A percentile compares a stretch with the other conserved stretches of the same genome.
Conservation (phyloP, 176 grass and related monocot species). For the Hsuehochloa calcarea region DNA sequence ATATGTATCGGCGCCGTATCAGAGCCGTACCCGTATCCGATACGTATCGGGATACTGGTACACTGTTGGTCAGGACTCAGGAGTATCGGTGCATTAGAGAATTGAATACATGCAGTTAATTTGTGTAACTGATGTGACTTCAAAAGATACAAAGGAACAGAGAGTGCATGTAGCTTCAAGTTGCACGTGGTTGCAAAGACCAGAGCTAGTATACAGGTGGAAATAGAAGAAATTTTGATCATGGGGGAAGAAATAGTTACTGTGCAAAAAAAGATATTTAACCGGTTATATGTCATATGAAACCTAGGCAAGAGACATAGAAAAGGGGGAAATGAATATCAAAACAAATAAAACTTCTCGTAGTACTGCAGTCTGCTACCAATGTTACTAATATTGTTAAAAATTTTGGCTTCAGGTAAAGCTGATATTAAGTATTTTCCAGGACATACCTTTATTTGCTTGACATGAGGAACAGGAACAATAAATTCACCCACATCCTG, state of each 20-base stretch:
- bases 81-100: too few species aligned
- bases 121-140: background rate
- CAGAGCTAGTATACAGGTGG: background rate
- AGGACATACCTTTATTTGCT: slow-evolving; percentile 83
- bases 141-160: background rate
- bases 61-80: too few species aligned
- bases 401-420: background rate
- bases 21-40: too few species aligned
- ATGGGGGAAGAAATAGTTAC: background rate
- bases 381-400: background rate
- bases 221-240: background rate
- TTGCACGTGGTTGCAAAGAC: background rate
- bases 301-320: slow-evolving; percentile 12
- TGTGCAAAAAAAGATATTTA: background rate
- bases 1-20: too few species aligned
- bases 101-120: background rate
- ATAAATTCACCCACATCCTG: slow-evolving; percentile 97
- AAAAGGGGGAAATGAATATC: background rate
- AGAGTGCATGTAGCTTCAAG: background rate
- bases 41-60: too few species aligned
- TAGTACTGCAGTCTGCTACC: background rate
- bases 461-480: slow-evolving; percentile 87
- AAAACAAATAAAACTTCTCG: slow-evolving; percentile 10
- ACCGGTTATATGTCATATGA: background rate
- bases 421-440: slow-evolving; percentile 10